These are phyloP conservation scores for Pulveroboletus sp. DNA, from an alignment of 768 basidiomycete species.

Conservation along the genomic window DNA sequence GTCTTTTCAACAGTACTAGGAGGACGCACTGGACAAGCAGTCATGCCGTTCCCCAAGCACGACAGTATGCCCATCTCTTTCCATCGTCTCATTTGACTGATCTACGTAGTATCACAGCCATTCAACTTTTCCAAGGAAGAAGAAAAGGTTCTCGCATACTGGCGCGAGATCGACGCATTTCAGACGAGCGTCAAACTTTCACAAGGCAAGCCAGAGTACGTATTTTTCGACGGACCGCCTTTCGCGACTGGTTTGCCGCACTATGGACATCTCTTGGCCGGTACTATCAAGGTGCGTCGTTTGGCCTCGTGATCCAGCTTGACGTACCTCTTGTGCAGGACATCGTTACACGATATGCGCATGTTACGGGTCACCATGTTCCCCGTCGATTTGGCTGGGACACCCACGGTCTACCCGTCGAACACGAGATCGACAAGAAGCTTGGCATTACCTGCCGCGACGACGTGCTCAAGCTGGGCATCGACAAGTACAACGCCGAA, in stretches of 20 bases:
- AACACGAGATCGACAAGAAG: slow-evolving; percentile 98
- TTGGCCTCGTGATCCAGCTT: not conserved
- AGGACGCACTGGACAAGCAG: not conserved
- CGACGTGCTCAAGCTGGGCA: slow-evolving; percentile 94
- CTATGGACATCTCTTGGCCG: slow-evolving; percentile 91
- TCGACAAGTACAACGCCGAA: slow-evolving; percentile 96
- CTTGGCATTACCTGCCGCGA: slow-evolving; percentile 88
- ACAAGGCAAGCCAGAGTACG: slow-evolving; percentile 84
- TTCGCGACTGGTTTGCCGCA: slow-evolving; percentile 97
- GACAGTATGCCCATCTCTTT: slow-evolving; percentile 51
- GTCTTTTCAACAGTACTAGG: not conserved
- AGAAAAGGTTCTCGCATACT: slow-evolving; percentile 85
- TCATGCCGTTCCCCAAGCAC: slow-evolving; percentile 68
- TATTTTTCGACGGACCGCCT: slow-evolving; percentile 97
- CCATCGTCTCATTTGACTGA: slow-evolving; percentile 5
- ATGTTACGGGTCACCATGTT: slow-evolving; percentile 90
- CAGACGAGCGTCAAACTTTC: slow-evolving; percentile 90
- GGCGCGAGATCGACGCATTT: slow-evolving; percentile 98
- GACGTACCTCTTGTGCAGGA: slow-evolving; percentile 53
- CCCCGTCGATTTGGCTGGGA: slow-evolving; percentile 97
- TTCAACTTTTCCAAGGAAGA: slow-evolving; percentile 90
- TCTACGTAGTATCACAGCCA: slow-evolving; percentile 56
- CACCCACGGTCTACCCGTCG: slow-evolving; percentile 97
- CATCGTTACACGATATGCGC: slow-evolving; percentile 94
- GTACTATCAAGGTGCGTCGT: slow-evolving; percentile 80